Percentiles rank a stretch among this genome's conserved stretches.
Evolutionary conservation across 805 yeast species (phyloP).

Genomic region (Yamadazyma akitaensis): DNA sequence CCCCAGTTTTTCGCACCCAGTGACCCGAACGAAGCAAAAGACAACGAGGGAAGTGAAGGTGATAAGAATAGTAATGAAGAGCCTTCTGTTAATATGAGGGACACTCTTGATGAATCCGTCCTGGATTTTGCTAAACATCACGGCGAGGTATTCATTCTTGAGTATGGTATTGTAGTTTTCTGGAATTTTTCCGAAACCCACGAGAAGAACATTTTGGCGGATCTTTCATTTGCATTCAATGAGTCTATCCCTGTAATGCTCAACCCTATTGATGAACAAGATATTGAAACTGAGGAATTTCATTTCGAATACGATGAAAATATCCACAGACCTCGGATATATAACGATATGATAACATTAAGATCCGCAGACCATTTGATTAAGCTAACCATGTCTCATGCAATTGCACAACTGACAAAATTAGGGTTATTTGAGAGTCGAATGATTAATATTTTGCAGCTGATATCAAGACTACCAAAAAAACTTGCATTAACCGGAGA

Average conservation of each 20-base stretch:
- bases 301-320: slow-evolving; percentile 68
- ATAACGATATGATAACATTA: slow-evolving; percentile 90
- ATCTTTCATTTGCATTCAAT: slow-evolving; percentile 64
- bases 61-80: neutral
- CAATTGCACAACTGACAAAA: slow-evolving; percentile 95
- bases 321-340: slow-evolving; percentile 68
- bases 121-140: slow-evolving; percentile 48
- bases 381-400: slow-evolving; percentile 90
- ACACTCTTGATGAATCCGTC: slow-evolving; percentile 1
- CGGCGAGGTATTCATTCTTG: slow-evolving; percentile 86
- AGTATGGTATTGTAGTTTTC: slow-evolving; percentile 94
- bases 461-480: slow-evolving; percentile 87
- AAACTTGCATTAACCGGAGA: slow-evolving; percentile 87
- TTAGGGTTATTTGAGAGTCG: slow-evolving; percentile 87
- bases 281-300: slow-evolving; percentile 89
- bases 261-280: slow-evolving; percentile 79
- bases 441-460: slow-evolving; percentile 77
- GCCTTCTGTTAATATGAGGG: neutral
- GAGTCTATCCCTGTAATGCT: slow-evolving; percentile 50
- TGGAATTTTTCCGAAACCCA: slow-evolving; percentile 95
- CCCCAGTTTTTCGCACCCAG: slow-evolving; percentile 80
- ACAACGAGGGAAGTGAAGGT: slow-evolving; percentile 1
- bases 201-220: slow-evolving; percentile 91
- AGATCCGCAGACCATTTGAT: slow-evolving; percentile 90
- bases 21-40: slow-evolving; percentile 6